Base-by-base conservation (phyloP, 2,329 filamentous ascomycete species). In the Phialophora chinensis region DNA sequence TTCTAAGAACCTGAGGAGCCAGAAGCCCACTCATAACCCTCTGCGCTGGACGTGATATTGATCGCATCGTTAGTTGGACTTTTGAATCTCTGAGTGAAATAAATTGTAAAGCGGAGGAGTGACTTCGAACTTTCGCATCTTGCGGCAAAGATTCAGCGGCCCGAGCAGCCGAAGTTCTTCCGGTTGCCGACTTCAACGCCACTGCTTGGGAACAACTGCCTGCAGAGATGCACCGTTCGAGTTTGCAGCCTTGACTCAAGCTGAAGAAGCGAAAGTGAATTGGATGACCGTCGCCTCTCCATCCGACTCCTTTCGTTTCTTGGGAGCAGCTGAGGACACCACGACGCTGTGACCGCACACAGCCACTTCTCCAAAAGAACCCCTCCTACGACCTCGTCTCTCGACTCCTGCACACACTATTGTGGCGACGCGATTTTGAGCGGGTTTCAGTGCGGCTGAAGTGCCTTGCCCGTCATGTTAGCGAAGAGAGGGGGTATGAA, bases 401-500 rank as follows among this genome's bases (percentile, higher is more conserved):
- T 42, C 23, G 35, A 42, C 7, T n/a, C 27, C 58, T 55, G 44
- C 53, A 47, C 62, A 55, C 31, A 23, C 58, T 27, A 14, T 58
- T 10, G 25, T 42, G 14, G 23, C 50, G 4, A 44, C 35, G n/a
- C 52, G 31, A 59, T 33, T 38, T 49, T 54, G 44, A 63, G 44
- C 6, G 60, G 53, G 23, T 17, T 20, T 62, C 42, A 54, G 35
- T 60, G 60, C 56, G 25, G 63, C 60, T 50, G 55, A 61, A 7
- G 17, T 49, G 56, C 47, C 47, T 44, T 53, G 42, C 42, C 62
- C 62, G 66, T 49, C 42, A 79, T 74, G 8, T 84, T 86, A 82
- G 81, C 86, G 75, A 82, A 85, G 75, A 84, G 85, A 57, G 82
- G 84, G 68, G 81, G 84, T 20, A 59, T 60, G 53, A 90, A 88